A percentile compares a stretch with the other conserved stretches of the same genome.
phyloP scores from a whole-genome alignment of 768 basidiomycete species.

The Phanerochaete carnosa region DNA sequence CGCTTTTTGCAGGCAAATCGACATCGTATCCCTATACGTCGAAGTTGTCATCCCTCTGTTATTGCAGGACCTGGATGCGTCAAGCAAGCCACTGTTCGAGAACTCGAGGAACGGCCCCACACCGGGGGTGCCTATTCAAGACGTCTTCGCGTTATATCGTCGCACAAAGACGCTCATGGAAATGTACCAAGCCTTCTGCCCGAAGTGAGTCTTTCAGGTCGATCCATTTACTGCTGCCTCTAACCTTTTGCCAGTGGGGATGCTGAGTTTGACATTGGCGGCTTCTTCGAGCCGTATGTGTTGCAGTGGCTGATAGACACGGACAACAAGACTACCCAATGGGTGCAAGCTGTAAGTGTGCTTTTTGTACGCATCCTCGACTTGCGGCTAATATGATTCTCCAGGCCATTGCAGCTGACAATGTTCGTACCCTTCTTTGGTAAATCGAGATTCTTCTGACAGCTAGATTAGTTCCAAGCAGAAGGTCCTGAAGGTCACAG shows the following conservation, averaged over 20 bases:
- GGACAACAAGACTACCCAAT: slow-evolving; percentile 85
- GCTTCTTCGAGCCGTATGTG: slow-evolving; percentile 87
- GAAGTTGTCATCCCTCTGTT: slow-evolving; percentile 65
- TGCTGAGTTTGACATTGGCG: slow-evolving; percentile 64
- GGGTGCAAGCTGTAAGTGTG: slow-evolving; percentile 83
- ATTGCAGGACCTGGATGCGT: slow-evolving; percentile 61
- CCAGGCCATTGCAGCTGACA: slow-evolving; percentile 80
- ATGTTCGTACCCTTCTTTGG: slow-evolving; percentile 40
- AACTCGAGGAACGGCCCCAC: slow-evolving; percentile 85
- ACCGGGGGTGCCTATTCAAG: slow-evolving; percentile 84
- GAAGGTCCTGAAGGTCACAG: slow-evolving; percentile 81
- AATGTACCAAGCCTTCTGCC: slow-evolving; percentile 82
- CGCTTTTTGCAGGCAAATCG: slow-evolving; percentile 48
- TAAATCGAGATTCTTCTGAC: not conserved
- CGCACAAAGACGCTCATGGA: slow-evolving; percentile 68
- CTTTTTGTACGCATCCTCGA: not conserved
- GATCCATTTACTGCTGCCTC: not conserved
- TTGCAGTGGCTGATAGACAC: slow-evolving; percentile 87
- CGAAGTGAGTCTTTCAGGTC: slow-evolving; percentile 50
- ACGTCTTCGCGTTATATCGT: slow-evolving; percentile 85
- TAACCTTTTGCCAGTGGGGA: slow-evolving; percentile 39
- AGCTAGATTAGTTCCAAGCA: slow-evolving; percentile 61
- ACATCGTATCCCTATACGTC: slow-evolving; percentile 73
- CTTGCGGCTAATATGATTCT: slow-evolving; percentile 3
- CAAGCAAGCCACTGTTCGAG: slow-evolving; percentile 73